Evolutionary conservation across 352 stramenopile genomes (phyloP).

Genomic region (Pythium pyrilobum): DNA sequence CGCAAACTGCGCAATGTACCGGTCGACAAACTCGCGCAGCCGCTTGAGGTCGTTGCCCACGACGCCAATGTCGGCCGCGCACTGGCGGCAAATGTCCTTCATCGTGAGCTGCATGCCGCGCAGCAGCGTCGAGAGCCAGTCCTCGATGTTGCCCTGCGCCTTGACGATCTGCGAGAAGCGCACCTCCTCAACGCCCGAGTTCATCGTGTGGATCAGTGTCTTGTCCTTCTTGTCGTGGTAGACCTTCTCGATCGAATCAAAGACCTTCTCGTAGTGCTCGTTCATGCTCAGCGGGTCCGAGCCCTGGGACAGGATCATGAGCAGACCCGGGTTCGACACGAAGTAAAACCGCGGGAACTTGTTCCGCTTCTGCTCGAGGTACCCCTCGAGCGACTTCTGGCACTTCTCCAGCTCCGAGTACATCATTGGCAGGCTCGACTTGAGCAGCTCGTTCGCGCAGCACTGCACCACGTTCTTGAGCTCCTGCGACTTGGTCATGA

Average conservation of each 20-base stretch:
- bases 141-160: constrained; percentile 97
- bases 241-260: constrained; percentile 98
- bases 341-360: constrained; percentile 99
- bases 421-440: constrained; percentile 95
- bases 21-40: constrained; percentile 92
- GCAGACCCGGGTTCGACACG: constrained; percentile 95
- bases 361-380: constrained; percentile 98
- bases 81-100: constrained; percentile 96
- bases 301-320: constrained; percentile 97
- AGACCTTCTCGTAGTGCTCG: constrained; percentile 98
- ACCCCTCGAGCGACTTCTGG: constrained; percentile 97
- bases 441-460: constrained; percentile 96
- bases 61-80: constrained; percentile 89
- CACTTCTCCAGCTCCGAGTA: constrained; percentile 98
- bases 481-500: constrained; percentile 93
- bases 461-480: constrained; percentile 92
- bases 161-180: constrained; percentile 94
- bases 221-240: constrained; percentile 98
- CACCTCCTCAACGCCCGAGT: constrained; percentile 93
- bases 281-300: constrained; percentile 98
- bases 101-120: constrained; percentile 95
- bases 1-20: constrained; percentile 94
- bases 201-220: constrained; percentile 93
- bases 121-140: constrained; percentile 96
- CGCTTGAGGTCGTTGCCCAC: constrained; percentile 91